Percentiles rank a stretch among this genome's conserved stretches.
phyloP scores from a whole-genome alignment of 176 grass and related monocot genomes.

The Puccinellia tenuiflora region DNA sequence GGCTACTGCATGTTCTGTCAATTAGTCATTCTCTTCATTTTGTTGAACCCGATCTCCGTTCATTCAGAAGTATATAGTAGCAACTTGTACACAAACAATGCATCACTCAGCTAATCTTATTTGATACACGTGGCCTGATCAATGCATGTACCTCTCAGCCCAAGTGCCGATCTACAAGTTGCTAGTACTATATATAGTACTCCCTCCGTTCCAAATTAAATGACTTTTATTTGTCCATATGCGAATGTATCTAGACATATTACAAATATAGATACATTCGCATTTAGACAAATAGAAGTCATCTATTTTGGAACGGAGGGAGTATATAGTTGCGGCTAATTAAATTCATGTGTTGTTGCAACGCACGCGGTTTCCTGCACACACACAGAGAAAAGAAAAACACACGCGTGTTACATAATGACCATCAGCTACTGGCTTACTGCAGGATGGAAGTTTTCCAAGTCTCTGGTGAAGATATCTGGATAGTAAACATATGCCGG shows the following conservation, averaged over 20 bases:
- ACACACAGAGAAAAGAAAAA: no score
- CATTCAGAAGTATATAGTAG: neutral
- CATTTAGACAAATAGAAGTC: no score
- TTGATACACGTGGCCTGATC: conserved; percentile 28
- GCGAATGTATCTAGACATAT: no score
- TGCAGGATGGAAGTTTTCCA: neutral
- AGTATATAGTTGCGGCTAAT: neutral
- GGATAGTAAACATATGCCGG: neutral
- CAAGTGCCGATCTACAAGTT: neutral
- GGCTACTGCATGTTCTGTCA: neutral
- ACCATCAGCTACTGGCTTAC: neutral
- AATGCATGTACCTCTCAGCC: neutral
- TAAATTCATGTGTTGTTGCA: neutral
- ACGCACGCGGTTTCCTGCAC: conserved; percentile 37
- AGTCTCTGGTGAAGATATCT: conserved; percentile 25
- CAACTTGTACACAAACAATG: neutral
- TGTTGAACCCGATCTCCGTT: neutral
- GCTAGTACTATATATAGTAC: no score
- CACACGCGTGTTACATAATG: neutral
- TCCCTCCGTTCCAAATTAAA: no score
- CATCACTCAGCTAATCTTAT: neutral
- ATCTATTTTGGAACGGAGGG: no score
- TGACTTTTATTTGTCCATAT: no score
- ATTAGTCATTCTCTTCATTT: neutral
- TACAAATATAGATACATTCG: no score